Conservation (phyloP, 2,329 filamentous ascomycete genomes). For the Nigrospora oryzae region DNA sequence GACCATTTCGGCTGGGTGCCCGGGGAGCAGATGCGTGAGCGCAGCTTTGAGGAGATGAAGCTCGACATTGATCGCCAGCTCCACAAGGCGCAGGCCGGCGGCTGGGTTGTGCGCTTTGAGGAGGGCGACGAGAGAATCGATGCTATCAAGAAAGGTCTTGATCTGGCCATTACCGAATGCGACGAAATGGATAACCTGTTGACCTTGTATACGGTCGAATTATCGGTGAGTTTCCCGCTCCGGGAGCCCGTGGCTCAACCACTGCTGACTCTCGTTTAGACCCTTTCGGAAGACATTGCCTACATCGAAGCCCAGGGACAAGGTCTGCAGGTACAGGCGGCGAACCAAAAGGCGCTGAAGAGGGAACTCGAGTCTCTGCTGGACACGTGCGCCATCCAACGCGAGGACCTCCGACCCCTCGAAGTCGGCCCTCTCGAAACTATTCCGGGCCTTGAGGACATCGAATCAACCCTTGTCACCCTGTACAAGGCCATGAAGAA, state of each 20-base stretch:
- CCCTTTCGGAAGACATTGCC: slow-evolving; percentile 87
- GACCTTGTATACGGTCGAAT: slow-evolving; percentile 88
- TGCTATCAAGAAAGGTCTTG: slow-evolving; percentile 77
- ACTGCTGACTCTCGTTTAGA: slow-evolving; percentile 41
- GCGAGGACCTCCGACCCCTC: slow-evolving; percentile 65
- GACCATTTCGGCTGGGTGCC: slow-evolving; percentile 84
- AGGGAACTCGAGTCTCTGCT: slow-evolving; percentile 84
- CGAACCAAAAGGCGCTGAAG: slow-evolving; percentile 90
- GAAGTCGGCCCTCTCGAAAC: slow-evolving; percentile 66
- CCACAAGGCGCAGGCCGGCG: slow-evolving; percentile 83
- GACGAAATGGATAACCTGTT: slow-evolving; percentile 92
- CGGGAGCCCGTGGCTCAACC: not conserved
- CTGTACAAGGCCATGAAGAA: slow-evolving; percentile 90
- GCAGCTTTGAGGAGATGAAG: slow-evolving; percentile 73
- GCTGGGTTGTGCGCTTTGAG: slow-evolving; percentile 76
- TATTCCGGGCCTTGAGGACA: slow-evolving; percentile 60
- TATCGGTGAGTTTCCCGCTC: slow-evolving; percentile 56
- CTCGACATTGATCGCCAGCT: slow-evolving; percentile 79
- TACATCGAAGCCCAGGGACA: slow-evolving; percentile 97
- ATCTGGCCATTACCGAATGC: slow-evolving; percentile 86
- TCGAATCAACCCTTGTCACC: slow-evolving; percentile 69
- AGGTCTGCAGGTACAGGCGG: slow-evolving; percentile 91
- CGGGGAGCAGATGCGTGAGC: slow-evolving; percentile 64
- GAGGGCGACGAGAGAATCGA: slow-evolving; percentile 87
- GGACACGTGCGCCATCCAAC: slow-evolving; percentile 81